phyloP scores from a whole-genome alignment of 805 yeast species.

The Cephaloascus albidus region DNA sequence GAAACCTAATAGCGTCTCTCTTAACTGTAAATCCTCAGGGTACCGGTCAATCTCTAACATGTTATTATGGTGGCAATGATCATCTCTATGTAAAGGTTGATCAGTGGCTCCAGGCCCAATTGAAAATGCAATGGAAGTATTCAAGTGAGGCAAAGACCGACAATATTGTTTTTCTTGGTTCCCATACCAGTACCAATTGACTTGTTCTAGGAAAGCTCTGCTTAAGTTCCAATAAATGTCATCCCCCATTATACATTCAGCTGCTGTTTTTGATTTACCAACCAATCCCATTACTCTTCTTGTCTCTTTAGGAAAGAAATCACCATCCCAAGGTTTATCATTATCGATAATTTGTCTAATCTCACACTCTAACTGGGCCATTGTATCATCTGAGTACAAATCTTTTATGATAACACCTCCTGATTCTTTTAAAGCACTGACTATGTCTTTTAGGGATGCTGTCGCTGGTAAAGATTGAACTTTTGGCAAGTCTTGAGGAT shows the following conservation, averaged over 20 bases:
- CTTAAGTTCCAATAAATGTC: constrained; percentile 2
- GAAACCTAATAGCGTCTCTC: constrained; percentile 13
- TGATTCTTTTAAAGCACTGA: no score
- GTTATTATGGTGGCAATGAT: constrained; percentile 5
- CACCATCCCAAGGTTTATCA: constrained; percentile 12
- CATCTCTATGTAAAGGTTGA: constrained; percentile 4
- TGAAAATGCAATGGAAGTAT: constrained; percentile 1
- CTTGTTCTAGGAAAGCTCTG: constrained; percentile 2
- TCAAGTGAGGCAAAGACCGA: no score
- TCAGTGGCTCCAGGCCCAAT: constrained; percentile 4
- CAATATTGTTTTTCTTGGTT: constrained; percentile 5
- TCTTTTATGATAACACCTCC: no score
- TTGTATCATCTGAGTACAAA: constrained; percentile 6
- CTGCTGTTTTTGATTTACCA: constrained; percentile 8
- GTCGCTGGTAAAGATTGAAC: no score
- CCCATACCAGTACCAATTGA: constrained; percentile 3
- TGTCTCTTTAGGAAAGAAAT: constrained; percentile 12
- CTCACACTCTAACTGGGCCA: constrained; percentile 6
- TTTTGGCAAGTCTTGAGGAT: no score
- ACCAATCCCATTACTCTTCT: constrained; percentile 8
- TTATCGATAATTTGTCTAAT: constrained; percentile 9
- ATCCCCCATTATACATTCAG: constrained; percentile 1
- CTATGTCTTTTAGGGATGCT: no score
- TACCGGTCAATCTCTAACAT: constrained; percentile 7
- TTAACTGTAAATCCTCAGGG: constrained; percentile 5